Evolutionary conservation across 2,329 filamentous ascomycete genomes (phyloP).

Genomic region (Beauveria caledonica): DNA sequence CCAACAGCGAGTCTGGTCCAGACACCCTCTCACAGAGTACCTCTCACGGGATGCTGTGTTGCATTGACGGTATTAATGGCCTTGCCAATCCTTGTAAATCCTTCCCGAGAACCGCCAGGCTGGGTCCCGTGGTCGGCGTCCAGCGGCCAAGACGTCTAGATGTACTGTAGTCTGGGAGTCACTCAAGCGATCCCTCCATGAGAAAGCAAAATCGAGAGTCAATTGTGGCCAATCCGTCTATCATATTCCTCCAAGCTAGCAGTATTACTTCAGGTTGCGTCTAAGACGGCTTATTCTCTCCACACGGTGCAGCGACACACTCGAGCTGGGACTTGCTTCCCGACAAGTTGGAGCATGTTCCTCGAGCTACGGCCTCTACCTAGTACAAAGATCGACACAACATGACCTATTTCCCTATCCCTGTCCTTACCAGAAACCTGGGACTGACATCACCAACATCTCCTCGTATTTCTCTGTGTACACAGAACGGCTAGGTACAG

Average conservation of each 20-base stretch:
- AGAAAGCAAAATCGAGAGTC: fast-evolving
- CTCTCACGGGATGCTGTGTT: background rate
- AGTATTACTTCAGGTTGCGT: background rate
- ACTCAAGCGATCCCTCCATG: background rate
- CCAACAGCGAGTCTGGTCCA: background rate
- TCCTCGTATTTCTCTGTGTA: conserved; percentile 1
- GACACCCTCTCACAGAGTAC: background rate
- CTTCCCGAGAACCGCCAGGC: background rate
- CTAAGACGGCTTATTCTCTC: background rate
- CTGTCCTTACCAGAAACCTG: background rate
- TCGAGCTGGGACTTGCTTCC: background rate
- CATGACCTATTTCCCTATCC: no score
- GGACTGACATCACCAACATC: background rate
- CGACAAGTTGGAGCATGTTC: no score
- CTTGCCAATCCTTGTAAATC: background rate
- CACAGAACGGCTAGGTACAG: background rate
- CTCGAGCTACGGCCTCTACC: no score
- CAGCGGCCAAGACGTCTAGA: background rate
- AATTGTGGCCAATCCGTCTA: no score
- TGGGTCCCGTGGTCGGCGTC: background rate
- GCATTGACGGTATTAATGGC: background rate
- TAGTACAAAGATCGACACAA: no score
- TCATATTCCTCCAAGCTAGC: background rate
- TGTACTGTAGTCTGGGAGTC: background rate
- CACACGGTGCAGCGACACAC: background rate